Base-by-base conservation (phyloP, 441 rosid genomes). In the Macaranga tanarius region DNA sequence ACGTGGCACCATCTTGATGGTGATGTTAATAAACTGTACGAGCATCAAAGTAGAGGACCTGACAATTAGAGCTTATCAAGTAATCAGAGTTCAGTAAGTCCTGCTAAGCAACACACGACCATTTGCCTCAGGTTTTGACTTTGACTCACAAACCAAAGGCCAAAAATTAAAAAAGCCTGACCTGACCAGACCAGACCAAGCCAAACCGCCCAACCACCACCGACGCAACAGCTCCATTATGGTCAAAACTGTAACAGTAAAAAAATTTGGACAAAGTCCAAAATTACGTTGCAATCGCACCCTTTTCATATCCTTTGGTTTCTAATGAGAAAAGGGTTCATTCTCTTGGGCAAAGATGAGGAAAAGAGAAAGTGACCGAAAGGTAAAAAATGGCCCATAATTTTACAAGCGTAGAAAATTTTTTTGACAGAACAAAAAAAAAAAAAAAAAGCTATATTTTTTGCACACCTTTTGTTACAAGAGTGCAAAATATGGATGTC, bases 321-420 rank as follows among this genome's bases (percentile, higher is more conserved):
- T 38, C 0, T 64, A 0, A 16, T 9, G 20, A 47, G 52, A 65
- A 65, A 47, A 42, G 47, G 47, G 47, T 13, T 48, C 54, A 48
- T 48, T 48, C 13, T 13, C 4, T 13, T 4, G n/a, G 23, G 26
- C 10, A n/a, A 19, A 25, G 0, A 31, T 7, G 7, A 17, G 10
- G 5, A 44, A 56, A 45, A n/a, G 34, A 48, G 28, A 74, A 67
- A 61, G 77, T 67, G 72, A 67, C 77, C 77, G 72, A 67, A 74
- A 74, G 72, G 72, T 47, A 10, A 42, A 42, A 42, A 7, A 42
- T 62, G 65, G 65, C 25, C 65, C 47, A 26, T 9, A 28, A 15
- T 28, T 28, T 34, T 26, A 12, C 12, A 10, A 15, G 7, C 13
- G 4, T 26, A 28, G 38, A 28, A 26, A 26, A 25, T 12, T 12